A percentile compares a stretch with the other conserved stretches of the same genome.
phyloP scores from a whole-genome alignment of 805 yeast genomes.

The Candida parachauliodes region DNA sequence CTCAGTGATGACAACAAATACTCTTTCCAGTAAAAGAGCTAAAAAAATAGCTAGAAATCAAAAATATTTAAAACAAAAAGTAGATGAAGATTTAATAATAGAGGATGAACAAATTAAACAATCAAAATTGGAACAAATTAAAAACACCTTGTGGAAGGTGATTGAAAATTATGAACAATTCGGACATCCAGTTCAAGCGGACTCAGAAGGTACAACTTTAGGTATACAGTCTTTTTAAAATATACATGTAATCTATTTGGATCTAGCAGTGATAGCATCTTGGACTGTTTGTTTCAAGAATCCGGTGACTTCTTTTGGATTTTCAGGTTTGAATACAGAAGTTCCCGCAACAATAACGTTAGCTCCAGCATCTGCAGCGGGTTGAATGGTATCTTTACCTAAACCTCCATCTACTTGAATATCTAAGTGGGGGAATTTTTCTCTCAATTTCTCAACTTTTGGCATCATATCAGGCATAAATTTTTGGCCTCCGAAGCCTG shows the following conservation, averaged over 20 bases:
- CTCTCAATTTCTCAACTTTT: conserved; percentile 76
- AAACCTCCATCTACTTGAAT: conserved; percentile 97
- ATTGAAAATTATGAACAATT: conserved; percentile 54
- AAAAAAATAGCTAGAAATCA: conserved; percentile 77
- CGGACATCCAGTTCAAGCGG: conserved; percentile 38
- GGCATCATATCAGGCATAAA: conserved; percentile 97
- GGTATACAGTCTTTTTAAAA: conserved; percentile 63
- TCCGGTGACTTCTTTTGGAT: conserved; percentile 72
- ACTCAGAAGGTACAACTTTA: conserved; percentile 78
- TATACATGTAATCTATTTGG: conserved; percentile 3
- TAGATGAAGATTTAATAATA: conserved; percentile 50
- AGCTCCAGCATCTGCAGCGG: conserved; percentile 96
- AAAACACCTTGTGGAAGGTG: conserved; percentile 70
- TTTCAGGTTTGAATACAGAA: conserved; percentile 79
- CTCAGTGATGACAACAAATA: conserved; percentile 47
- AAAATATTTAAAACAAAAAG: conserved; percentile 54
- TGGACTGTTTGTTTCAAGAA: conserved; percentile 63
- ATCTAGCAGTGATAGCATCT: conserved; percentile 39
- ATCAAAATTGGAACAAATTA: conserved; percentile 45
- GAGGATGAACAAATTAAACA: conserved; percentile 21
- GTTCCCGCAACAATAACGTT: conserved; percentile 98
- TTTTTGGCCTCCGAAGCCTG: conserved; percentile 98
- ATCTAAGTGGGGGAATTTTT: conserved; percentile 70
- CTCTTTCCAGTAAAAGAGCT: conserved; percentile 73
- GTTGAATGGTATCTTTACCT: conserved; percentile 77